A percentile compares a stretch with the other conserved stretches of the same genome.
Conservation (phyloP, 331 rosid genomes). For the Quercus tomentella region DNA sequence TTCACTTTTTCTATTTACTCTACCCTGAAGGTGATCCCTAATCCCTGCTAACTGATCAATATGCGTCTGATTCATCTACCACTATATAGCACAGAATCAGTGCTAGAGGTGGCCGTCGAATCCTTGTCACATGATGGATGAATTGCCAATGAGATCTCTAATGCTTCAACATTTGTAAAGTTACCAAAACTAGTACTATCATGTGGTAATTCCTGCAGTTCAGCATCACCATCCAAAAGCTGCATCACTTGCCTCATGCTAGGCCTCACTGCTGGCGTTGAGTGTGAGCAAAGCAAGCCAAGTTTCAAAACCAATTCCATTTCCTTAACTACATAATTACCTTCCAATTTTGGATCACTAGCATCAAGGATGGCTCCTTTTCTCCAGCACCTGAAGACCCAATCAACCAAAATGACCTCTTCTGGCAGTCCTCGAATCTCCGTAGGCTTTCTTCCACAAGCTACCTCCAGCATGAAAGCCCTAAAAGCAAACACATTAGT, state of each 20-base stretch:
- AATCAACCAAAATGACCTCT: constrained; percentile 29
- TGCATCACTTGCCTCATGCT: constrained; percentile 36
- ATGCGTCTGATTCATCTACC: neutral
- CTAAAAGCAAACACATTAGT: constrained; percentile 45
- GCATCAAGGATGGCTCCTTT: constrained; percentile 33
- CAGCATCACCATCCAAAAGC: constrained; percentile 24
- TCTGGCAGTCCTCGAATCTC: constrained; percentile 19
- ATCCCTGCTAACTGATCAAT: neutral
- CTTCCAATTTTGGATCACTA: constrained; percentile 31
- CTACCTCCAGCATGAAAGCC: constrained; percentile 38
- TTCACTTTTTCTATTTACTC: no score
- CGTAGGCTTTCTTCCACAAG: constrained; percentile 47
- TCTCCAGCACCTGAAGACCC: constrained; percentile 24
- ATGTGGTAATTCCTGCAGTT: constrained; percentile 10
- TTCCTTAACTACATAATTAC: constrained; percentile 23
- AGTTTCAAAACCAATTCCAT: constrained; percentile 38
- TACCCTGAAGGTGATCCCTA: no score
- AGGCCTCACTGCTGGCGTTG: constrained; percentile 29
- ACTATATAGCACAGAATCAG: neutral
- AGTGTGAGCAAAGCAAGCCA: constrained; percentile 40
- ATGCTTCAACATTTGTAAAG: neutral
- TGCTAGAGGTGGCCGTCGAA: neutral
- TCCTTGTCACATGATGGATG: no score
- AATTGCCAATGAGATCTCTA: neutral
- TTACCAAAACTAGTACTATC: neutral